Evolutionary conservation across 2,329 filamentous ascomycete genomes (phyloP), one percentile per base, ranked within the genome.

Genomic region (Cladobotryum protrusum): DNA sequence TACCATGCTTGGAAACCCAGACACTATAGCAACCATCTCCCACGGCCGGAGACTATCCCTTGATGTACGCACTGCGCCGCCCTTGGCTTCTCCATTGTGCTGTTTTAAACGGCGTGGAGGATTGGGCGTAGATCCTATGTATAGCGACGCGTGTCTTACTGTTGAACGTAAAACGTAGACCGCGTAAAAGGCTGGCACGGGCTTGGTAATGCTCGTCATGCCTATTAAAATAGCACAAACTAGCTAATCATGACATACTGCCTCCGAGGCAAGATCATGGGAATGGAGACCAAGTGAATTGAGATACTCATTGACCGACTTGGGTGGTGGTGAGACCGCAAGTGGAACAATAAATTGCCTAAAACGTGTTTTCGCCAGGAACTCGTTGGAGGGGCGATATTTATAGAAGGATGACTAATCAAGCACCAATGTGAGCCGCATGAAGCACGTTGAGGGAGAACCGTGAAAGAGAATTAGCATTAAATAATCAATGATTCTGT

Each of bases 101-200:
- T 97, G 93, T 54, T 82, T 83, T 19, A 97, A 76, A 13, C 93
- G 86, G 52, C 92, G 80, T 1, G 83, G 82, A 39, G 93, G 92
- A 62, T 96, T 83, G 0, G 91, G 91, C 1, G 93, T 97, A 40
- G 89, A 95, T 47, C 93, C 93, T 48, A 97, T 86, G 67, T 99
- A 99, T 24, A 92, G 76, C 2, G 79, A 82, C 24, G 79, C 76
- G 62, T 82, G 83, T 42, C 81, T 78, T 9, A 90, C 77, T 1
- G 85, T 90, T 0, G 92, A 96, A 17, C 91, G 86, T 34, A 97
- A 79, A 14, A 97, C 79, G 66, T 99, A 97, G 64, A 93, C 95
- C 58, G 88, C 89, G 64, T 97, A 97, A 56, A 96, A 85, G 1
- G 91, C 85, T 9, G 92, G 92, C 18, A 97, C 89, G 0, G 76